These are phyloP conservation scores for Salix koriyanagi DNA, from an alignment of 345 rosid genomes.

Conservation along the genomic window DNA sequence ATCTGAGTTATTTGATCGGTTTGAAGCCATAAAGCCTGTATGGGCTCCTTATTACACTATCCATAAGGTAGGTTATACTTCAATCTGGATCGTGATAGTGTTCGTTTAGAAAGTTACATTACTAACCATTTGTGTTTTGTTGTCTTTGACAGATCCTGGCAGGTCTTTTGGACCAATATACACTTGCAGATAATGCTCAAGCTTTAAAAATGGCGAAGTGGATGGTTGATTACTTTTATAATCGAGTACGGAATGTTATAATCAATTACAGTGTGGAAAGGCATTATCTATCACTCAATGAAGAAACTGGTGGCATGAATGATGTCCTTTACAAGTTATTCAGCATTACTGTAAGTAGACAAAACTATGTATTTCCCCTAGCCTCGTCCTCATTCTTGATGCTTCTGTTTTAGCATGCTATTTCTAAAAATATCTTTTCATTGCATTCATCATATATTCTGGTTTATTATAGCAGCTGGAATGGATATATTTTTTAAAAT, in stretches of 20 bases:
- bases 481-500: not conserved
- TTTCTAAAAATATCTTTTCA: not conserved
- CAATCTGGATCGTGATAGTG: not conserved
- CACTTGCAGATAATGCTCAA: slow-evolving; percentile 53
- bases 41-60: slow-evolving; percentile 99
- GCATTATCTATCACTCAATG: slow-evolving; percentile 77
- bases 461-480: not conserved
- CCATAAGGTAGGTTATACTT: slow-evolving; percentile 57
- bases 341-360: slow-evolving; percentile 49
- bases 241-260: slow-evolving; percentile 78
- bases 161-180: slow-evolving; percentile 83
- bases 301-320: slow-evolving; percentile 98
- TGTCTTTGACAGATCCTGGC: slow-evolving; percentile 63
- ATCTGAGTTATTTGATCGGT: slow-evolving; percentile 67
- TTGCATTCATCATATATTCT: not conserved
- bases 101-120: not conserved
- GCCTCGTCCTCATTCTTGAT: not conserved
- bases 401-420: not conserved
- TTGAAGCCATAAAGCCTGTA: slow-evolving; percentile 71
- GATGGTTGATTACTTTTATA: slow-evolving; percentile 88
- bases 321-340: slow-evolving; percentile 79
- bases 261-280: slow-evolving; percentile 47
- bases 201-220: slow-evolving; percentile 65
- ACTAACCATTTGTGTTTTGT: slow-evolving; percentile 7
- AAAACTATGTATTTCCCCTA: not conserved